Evolutionary conservation across 2,329 filamentous ascomycete species (phyloP).

Genomic region (Fusarium buharicum): DNA sequence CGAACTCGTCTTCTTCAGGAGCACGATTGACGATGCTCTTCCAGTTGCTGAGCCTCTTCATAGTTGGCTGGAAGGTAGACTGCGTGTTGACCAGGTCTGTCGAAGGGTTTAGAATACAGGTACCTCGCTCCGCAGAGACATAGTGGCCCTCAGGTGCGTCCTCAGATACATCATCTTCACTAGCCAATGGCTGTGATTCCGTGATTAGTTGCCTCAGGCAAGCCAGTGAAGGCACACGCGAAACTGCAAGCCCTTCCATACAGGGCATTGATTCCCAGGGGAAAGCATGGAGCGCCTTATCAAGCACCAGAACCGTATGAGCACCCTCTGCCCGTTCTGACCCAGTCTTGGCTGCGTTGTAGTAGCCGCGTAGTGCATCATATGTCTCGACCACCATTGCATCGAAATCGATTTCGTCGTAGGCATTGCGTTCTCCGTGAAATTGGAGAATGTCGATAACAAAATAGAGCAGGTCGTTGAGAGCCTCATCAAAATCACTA

Average conservation of each 20-base stretch:
- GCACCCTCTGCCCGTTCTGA: constrained; percentile 55
- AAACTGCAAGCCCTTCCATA: constrained; percentile 80
- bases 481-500: constrained; percentile 82
- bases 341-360: constrained; percentile 60
- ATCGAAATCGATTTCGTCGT: constrained; percentile 98
- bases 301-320: constrained; percentile 89
- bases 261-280: constrained; percentile 97
- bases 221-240: constrained; percentile 86
- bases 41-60: constrained; percentile 78
- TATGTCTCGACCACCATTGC: constrained; percentile 87
- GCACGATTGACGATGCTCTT: constrained; percentile 72
- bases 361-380: constrained; percentile 84
- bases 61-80: constrained; percentile 71
- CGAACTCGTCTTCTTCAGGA: constrained; percentile 83
- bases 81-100: constrained; percentile 86
- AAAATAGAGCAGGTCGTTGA: constrained; percentile 96
- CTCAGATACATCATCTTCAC: constrained; percentile 11
- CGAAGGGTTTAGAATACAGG: constrained; percentile 90
- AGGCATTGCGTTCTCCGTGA: constrained; percentile 94
- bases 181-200: constrained; percentile 51
- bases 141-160: constrained; percentile 59
- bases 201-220: constrained; percentile 81
- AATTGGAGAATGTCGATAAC: constrained; percentile 97
- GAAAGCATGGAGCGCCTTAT: constrained; percentile 89
- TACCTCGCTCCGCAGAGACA: constrained; percentile 66